Evolutionary conservation across 2,329 filamentous ascomycete genomes (phyloP), one percentile per base, ranked within the genome.

Genomic region (Penicillium sp.): DNA sequence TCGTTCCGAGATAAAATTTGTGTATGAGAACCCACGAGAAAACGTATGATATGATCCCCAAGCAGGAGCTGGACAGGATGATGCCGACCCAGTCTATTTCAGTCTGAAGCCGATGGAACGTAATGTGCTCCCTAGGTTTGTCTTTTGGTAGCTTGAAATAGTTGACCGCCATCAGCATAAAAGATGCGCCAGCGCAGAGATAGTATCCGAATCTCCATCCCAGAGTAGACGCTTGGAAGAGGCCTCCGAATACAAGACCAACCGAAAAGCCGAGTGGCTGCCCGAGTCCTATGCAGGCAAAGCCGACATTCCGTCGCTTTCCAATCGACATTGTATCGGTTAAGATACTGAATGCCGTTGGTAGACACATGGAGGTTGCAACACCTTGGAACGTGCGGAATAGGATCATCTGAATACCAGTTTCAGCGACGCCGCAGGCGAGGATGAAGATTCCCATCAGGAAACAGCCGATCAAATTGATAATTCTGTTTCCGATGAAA

Each of bases 81-180:
- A 77, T 78, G 0, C 80, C 80, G 27, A 80, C 61, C 81, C 80
- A 84, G 53, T 84, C 81, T 36, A 84, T 79, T 3, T 81, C 64
- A 17, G 55, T 54, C 10, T 37, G 27, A 8, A 57, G 23, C 37
- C 57, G 23, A 21, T 33, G 26, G 20, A 52, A 48, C 1, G 54
- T 34, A 13, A 58, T 30, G 1, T 53, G 21, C 3, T 49, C 39
- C 39, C 48, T 51, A 21, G 41, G 42, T 20, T 26, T 44, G 26
- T 60, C 57, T 7, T 46, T 52, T 1, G 57, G 57, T 33, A 60
- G 24, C 20, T 70, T 9, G 78, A 78, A 41, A 76, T 55, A 21
- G 63, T 71, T 67, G 68, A 78, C 20, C 1, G 69, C 55, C n/a
- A 77, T 69, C 7, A 79, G 64, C 7, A 70, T 41, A 2, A 68